These are phyloP conservation scores for Aspergillus hortae DNA, from an alignment of 2,329 filamentous ascomycete species.

Conservation along the genomic window DNA sequence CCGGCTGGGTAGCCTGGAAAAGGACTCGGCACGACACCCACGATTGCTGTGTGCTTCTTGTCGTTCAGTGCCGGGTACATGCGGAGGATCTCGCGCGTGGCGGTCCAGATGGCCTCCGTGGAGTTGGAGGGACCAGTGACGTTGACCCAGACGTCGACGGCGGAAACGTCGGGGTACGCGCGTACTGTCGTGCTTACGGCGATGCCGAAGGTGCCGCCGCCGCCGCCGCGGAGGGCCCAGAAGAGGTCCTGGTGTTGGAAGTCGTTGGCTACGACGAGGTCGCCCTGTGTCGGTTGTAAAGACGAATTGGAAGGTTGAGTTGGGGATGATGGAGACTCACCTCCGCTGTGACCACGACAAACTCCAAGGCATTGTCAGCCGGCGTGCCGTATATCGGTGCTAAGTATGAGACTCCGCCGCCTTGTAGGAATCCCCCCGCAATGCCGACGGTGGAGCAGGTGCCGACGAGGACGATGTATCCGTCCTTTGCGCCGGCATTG, in stretches of 20 bases:
- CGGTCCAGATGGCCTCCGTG: not conserved
- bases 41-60: not conserved
- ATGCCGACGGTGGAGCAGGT: conserved; percentile 15
- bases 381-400: conserved; percentile 50
- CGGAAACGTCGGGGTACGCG: conserved; percentile 36
- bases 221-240: conserved; percentile 42
- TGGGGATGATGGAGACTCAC: conserved; percentile 1
- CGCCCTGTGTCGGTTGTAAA: conserved; percentile 24
- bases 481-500: not conserved
- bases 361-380: conserved; percentile 49
- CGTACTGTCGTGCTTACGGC: conserved; percentile 36
- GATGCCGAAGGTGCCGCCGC: conserved; percentile 18
- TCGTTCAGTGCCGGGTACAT: not conserved
- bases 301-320: not conserved
- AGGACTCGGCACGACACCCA: not conserved
- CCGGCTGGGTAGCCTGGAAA: not conserved
- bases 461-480: conserved; percentile 6
- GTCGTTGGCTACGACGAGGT: conserved; percentile 43
- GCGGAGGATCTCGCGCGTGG: not conserved
- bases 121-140: not conserved
- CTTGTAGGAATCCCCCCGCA: conserved; percentile 36
- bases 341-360: conserved; percentile 47
- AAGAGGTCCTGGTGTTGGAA: conserved; percentile 46
- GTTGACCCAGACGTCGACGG: conserved; percentile 14
- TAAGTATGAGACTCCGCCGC: conserved; percentile 43